phyloP scores from a whole-genome alignment of 2,329 filamentous ascomycete species.

The Scedosporium dehoogii region DNA sequence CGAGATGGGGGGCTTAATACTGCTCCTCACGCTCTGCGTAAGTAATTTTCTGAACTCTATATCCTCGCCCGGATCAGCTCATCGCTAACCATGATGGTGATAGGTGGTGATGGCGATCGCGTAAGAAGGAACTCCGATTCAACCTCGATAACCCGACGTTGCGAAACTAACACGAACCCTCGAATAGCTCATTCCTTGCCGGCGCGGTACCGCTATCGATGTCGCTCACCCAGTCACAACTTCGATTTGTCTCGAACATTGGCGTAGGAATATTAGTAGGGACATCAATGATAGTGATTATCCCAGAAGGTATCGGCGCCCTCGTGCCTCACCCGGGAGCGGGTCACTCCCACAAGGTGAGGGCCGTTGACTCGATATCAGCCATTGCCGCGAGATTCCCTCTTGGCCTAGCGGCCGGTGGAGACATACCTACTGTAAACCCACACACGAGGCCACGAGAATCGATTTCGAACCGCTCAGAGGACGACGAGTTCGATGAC shows the following conservation, averaged over 20 bases:
- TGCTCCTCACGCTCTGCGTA: conserved; percentile 31
- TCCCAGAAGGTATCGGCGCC: conserved; percentile 91
- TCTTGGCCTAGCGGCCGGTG: background rate
- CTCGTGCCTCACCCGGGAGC: conserved; percentile 52
- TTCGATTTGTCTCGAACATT: conserved; percentile 82
- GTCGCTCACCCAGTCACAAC: conserved; percentile 73
- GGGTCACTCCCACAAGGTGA: conserved; percentile 25
- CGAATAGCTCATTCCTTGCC: conserved; percentile 75
- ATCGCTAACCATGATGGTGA: conserved; percentile 8
- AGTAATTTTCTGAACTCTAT: conserved; percentile 12
- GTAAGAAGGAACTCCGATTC: conserved; percentile 26
- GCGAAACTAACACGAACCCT: conserved; percentile 13
- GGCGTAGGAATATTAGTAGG: conserved; percentile 92
- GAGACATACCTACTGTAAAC: background rate
- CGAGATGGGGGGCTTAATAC: conserved; percentile 27
- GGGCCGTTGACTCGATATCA: conserved; percentile 5
- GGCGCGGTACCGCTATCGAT: conserved; percentile 86
- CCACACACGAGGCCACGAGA: background rate
- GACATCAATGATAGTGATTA: conserved; percentile 92
- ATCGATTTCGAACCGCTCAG: background rate
- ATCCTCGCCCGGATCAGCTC: background rate
- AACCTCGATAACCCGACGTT: background rate
- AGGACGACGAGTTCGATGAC: background rate
- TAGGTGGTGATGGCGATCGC: conserved; percentile 49
- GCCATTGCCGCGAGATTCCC: background rate